Evolutionary conservation across 1,139 yeast genomes (phyloP), one percentile per base, ranked within the genome.

Genomic region (Protomyces inouyei): DNA sequence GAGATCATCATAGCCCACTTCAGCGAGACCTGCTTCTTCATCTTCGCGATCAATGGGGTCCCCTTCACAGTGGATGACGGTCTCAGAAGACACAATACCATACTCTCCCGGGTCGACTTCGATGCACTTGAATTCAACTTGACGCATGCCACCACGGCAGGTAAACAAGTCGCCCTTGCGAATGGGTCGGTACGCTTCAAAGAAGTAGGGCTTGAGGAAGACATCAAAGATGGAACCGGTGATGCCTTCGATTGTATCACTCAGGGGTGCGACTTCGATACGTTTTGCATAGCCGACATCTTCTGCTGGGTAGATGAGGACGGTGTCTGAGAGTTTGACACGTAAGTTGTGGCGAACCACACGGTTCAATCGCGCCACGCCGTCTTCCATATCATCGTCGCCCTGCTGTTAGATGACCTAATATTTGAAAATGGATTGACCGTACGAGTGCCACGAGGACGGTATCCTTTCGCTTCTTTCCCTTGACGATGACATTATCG

Each of bases 11-110:
- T 93, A 93, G 71, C 99, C 99, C 67, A 93, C 98, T 70, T 93
- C 98, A 73, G 88, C 91, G 77, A 93, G 82, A 76, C 86, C 90
- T 76, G 91, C 90, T 78, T 93, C 99, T 79, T 95, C 99, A 74
- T 93, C 99, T 79, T 93, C 99, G 76, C 99, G 88, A 79, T 89
- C 90, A 77, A 93, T 92, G 73, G 99, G 98, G 73, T 95, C 99
- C 73, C 98, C 99, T 77, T 95, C 99, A 74, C 97, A 92, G 79
- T 93, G 98, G 74, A 93, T 95, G 71, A 93, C 86, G 53, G 99
- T 95, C 74, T 93, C 98, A 78, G 95, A 98, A 36, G 98, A 96
- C 57, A 93, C 99, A 74, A 93, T 95, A 68, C 97, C 98, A 73
- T 86, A 88, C 72, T 93, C 98, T 73, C 90, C 90, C 9, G 99